Evolutionary conservation across 2,329 filamentous ascomycete species (phyloP).

Genomic region (Fusarium chlamydosporum): DNA sequence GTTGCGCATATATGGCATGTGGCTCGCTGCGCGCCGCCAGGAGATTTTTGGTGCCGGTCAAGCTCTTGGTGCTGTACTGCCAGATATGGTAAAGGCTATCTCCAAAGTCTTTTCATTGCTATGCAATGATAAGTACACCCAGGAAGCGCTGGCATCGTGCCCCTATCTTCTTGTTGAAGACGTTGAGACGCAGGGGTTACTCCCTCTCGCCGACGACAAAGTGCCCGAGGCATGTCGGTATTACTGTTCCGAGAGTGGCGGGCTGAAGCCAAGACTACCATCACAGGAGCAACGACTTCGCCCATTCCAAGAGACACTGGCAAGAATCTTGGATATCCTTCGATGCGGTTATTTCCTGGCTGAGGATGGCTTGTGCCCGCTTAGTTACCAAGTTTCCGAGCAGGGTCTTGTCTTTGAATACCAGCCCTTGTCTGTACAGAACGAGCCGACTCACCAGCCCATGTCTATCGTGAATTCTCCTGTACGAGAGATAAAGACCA

Average conservation of each 20-base stretch:
- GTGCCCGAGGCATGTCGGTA: slow-evolving; percentile 60
- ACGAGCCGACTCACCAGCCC: slow-evolving; percentile 17
- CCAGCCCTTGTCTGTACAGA: slow-evolving; percentile 30
- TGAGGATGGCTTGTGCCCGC: slow-evolving; percentile 58
- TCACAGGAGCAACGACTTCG: slow-evolving; percentile 53
- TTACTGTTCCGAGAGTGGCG: slow-evolving; percentile 54
- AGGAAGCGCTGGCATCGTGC: slow-evolving; percentile 57
- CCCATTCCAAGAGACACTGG: slow-evolving; percentile 58
- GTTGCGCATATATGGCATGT: slow-evolving; percentile 67
- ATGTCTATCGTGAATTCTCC: slow-evolving; percentile 41
- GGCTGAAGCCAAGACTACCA: slow-evolving; percentile 58
- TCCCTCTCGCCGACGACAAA: slow-evolving; percentile 57
- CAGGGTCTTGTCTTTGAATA: slow-evolving; percentile 55
- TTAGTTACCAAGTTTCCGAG: slow-evolving; percentile 52
- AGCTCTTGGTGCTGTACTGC: slow-evolving; percentile 62
- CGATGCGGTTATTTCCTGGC: slow-evolving; percentile 65
- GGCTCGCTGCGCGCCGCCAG: slow-evolving; percentile 63
- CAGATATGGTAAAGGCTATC: slow-evolving; percentile 63
- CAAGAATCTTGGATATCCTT: slow-evolving; percentile 64
- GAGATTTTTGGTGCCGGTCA: slow-evolving; percentile 64
- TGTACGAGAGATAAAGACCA: slow-evolving; percentile 18
- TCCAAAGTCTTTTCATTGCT: slow-evolving; percentile 64
- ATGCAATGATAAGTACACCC: slow-evolving; percentile 60
- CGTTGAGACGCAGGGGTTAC: slow-evolving; percentile 61
- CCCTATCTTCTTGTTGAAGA: slow-evolving; percentile 69